A percentile compares a stretch with the other conserved stretches of the same genome.
phyloP scores from a whole-genome alignment of 768 basidiomycete genomes.

The Botryobasidium botryosum region DNA sequence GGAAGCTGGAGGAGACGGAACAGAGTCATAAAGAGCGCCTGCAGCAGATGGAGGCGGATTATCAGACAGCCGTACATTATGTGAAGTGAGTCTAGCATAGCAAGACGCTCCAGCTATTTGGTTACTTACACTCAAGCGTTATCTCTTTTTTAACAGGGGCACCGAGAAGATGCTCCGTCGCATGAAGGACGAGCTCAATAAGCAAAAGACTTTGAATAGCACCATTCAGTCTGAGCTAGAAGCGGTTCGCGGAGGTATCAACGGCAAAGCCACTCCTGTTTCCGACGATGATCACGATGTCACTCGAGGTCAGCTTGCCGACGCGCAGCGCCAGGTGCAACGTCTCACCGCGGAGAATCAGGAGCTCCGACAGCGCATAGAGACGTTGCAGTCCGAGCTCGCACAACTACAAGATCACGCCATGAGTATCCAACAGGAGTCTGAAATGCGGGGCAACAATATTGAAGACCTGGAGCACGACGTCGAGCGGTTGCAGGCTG shows the following conservation, averaged over 20 bases:
- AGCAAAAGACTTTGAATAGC: conserved; percentile 70
- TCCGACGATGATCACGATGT: conserved; percentile 52
- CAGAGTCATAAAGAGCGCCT: conserved; percentile 60
- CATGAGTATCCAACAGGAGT: conserved; percentile 54
- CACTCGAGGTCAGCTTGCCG: conserved; percentile 52
- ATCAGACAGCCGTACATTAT: conserved; percentile 91
- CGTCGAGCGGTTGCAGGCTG: conserved; percentile 55
- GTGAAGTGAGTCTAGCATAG: conserved; percentile 53
- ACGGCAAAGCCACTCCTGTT: conserved; percentile 64
- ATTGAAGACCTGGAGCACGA: conserved; percentile 71
- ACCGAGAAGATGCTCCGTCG: conserved; percentile 96
- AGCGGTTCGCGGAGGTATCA: conserved; percentile 38
- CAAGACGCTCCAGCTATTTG: background rate
- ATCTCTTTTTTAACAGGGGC: conserved; percentile 35
- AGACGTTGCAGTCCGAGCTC: conserved; percentile 58
- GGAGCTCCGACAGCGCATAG: conserved; percentile 56
- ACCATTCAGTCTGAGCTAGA: conserved; percentile 77
- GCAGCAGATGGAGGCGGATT: conserved; percentile 86
- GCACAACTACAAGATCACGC: conserved; percentile 52
- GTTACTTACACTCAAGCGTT: conserved; percentile 8
- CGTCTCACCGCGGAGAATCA: conserved; percentile 57
- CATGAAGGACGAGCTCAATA: conserved; percentile 88
- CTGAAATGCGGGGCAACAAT: conserved; percentile 57
- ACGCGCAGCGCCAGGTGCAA: conserved; percentile 61
- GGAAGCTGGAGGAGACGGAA: conserved; percentile 63